These are phyloP conservation scores for Penicillium sp. DNA, from an alignment of 2,329 filamentous ascomycete genomes.

Conservation along the genomic window DNA sequence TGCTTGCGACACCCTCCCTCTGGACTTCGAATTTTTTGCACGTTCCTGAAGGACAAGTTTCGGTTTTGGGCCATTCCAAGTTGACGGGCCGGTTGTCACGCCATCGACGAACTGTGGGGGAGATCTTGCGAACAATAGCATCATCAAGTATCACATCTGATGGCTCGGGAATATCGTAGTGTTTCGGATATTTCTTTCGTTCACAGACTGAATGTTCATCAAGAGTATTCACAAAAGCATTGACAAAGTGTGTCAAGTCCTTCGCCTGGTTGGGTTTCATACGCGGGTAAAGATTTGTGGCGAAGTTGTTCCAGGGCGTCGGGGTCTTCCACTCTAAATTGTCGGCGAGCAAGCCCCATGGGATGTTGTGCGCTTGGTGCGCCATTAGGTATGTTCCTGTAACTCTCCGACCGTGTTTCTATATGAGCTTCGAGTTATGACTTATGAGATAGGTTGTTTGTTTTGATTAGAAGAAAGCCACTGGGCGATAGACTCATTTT, in stretches of 20 bases:
- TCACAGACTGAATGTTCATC: slow-evolving; percentile 11
- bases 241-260: slow-evolving; percentile 11
- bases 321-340: slow-evolving; percentile 8
- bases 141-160: slow-evolving; percentile 12
- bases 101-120: slow-evolving; percentile 12
- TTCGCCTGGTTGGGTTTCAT: slow-evolving; percentile 14
- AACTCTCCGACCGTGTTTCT: not conserved
- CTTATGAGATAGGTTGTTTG: not conserved
- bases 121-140: slow-evolving; percentile 5
- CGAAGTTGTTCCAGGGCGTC: not conserved
- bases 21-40: not conserved
- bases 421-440: not conserved
- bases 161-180: not conserved
- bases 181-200: slow-evolving; percentile 13
- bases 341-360: slow-evolving; percentile 8
- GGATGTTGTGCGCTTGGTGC: slow-evolving; percentile 19
- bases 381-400: slow-evolving; percentile 10
- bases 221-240: slow-evolving; percentile 12
- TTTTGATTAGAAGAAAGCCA: not conserved
- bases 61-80: not conserved
- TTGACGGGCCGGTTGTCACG: slow-evolving; percentile 5
- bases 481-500: not conserved
- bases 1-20: not conserved
- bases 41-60: not conserved
- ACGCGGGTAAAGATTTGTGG: slow-evolving; percentile 5